Evolutionary conservation across 805 yeast genomes (phyloP).

Genomic region (Spathaspora arborariae): DNA sequence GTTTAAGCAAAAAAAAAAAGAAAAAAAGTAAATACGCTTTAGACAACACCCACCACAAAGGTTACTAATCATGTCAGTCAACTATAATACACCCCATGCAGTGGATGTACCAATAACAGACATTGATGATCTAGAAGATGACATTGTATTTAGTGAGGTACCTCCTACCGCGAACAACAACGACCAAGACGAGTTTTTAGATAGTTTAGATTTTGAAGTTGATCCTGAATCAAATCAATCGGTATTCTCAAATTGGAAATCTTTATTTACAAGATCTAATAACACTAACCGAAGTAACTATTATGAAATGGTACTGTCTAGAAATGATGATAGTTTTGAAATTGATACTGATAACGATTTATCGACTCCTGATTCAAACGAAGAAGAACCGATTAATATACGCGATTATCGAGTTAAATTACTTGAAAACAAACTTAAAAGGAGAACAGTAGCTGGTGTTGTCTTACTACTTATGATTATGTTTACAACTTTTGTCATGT

Average conservation of each 20-base stretch:
- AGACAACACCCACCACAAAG: not conserved
- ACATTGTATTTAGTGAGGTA: conserved; percentile 15
- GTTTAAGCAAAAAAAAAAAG: not conserved
- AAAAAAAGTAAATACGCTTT: not conserved
- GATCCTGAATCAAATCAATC: not conserved
- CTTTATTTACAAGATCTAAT: not conserved
- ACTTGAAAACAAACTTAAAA: conserved; percentile 20
- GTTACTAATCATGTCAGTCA: conserved; percentile 15
- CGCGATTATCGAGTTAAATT: conserved; percentile 23
- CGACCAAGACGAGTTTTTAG: conserved; percentile 12
- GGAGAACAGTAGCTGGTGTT: conserved; percentile 12
- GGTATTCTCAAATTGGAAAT: conserved; percentile 6
- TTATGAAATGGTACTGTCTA: conserved; percentile 8
- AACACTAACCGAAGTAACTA: conserved; percentile 1
- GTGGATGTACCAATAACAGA: conserved; percentile 57
- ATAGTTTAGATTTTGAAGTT: conserved; percentile 22
- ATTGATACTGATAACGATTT: conserved; percentile 15
- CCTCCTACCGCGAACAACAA: not conserved
- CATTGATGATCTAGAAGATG: conserved; percentile 44
- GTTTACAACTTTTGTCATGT: not conserved
- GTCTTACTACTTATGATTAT: not conserved
- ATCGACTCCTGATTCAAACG: conserved; percentile 7
- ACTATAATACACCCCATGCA: conserved; percentile 24
- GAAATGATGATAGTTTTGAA: conserved; percentile 9
- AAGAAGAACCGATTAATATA: conserved; percentile 9